Evolutionary conservation across 208 protist genomes (phyloP), one percentile per base, ranked within the genome.

Genomic region (Crithidia mellificae): DNA sequence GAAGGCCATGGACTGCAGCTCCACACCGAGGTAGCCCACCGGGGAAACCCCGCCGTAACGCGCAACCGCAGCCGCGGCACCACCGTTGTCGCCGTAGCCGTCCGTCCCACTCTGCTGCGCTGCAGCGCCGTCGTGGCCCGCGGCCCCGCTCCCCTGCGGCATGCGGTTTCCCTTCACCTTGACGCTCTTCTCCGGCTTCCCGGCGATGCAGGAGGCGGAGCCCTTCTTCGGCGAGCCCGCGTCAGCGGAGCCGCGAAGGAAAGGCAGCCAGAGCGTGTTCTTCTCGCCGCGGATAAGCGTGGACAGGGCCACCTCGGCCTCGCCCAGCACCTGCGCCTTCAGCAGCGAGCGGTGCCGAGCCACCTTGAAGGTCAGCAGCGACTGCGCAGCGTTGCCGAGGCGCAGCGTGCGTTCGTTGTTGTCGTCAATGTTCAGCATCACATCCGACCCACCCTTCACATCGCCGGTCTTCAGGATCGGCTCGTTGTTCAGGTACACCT

Each of bases 1-100:
- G 67, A 95, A 93, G n/a, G 85, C 87, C 39, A 65, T 65, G n/a
- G 83, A 93, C 62, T 91, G 81, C 67, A 93, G 56, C 74, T 85
- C 74, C 20, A 95, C 71, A 22, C 80, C 87, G 11, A 95, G 72
- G 1, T 73, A 30, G 36, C 85, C 87, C 0, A 81, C 63, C 22
- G 74, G 64, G 17, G 39, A 55, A 6, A 44, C 19, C n/a, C n/a
- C 46, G 52, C 32, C 17, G 38, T 53, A 41, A 9, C 34, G 25
- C 15, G 17, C 55, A 11, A 25, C 5, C 11, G 32, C 46, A 30
- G 29, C 52, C 2, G 17, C 29, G 44, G 4, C 43, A 38, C 7
- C 34, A 38, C 7, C 34, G 34, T 15, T 15, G 24, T 55, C 50
- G 34, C 19, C 41, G 8, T 22, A 3, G 22, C 6, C 2, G 20